These are phyloP conservation scores for Sphaceloma murrayae DNA, from an alignment of 2,329 filamentous ascomycete genomes.

Conservation along the genomic window DNA sequence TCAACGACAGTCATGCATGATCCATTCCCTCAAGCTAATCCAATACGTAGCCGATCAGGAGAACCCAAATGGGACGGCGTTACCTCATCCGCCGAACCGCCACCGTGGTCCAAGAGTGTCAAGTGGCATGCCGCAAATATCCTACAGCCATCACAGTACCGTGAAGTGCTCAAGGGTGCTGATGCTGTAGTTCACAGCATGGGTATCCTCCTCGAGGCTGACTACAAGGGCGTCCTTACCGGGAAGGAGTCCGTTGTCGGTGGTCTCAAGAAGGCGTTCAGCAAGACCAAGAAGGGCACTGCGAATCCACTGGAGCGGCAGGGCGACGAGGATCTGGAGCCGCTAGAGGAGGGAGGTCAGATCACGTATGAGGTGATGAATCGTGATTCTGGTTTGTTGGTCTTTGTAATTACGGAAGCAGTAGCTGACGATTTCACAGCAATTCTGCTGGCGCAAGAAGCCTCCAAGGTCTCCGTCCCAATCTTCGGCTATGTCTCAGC, in stretches of 20 bases:
- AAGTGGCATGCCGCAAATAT: constrained; percentile 85
- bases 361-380: constrained; percentile 98
- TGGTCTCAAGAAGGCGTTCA: constrained; percentile 71
- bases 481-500: constrained; percentile 86
- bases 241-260: constrained; percentile 73
- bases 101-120: constrained; percentile 72
- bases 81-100: constrained; percentile 59
- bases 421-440: constrained; percentile 37
- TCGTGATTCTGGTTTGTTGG: constrained; percentile 54
- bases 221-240: constrained; percentile 87
- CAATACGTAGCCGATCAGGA: constrained; percentile 63
- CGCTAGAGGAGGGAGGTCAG: constrained; percentile 60
- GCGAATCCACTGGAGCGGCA: constrained; percentile 58
- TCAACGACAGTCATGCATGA: constrained; percentile 9
- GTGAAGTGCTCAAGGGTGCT: constrained; percentile 62
- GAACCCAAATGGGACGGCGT: constrained; percentile 76
- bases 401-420: not conserved
- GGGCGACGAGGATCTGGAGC: constrained; percentile 51
- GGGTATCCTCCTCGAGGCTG: constrained; percentile 91
- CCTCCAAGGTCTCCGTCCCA: constrained; percentile 52
- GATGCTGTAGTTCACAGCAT: constrained; percentile 87
- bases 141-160: constrained; percentile 71
- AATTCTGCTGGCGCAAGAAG: constrained; percentile 70
- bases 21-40: not conserved
- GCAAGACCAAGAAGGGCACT: constrained; percentile 50